Conservation (phyloP, 352 stramenopile genomes). For the Thraustochytrium striatum region DNA sequence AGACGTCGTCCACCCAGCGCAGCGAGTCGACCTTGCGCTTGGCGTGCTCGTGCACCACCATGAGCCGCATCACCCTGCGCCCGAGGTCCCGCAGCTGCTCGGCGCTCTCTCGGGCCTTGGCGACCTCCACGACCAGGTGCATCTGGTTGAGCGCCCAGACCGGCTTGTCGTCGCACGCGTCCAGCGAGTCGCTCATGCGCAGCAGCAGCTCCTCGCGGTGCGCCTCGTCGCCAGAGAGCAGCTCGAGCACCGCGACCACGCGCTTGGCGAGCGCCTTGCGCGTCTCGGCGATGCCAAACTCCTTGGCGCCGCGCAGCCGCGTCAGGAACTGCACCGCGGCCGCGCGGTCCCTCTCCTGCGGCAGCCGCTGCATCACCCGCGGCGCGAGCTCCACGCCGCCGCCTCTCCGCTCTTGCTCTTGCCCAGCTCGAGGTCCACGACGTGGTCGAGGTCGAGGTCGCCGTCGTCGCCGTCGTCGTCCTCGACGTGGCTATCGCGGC, state of each 20-base stretch:
- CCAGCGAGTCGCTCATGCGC: conserved; percentile 12
- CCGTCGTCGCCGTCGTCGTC: neutral
- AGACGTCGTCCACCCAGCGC: conserved; percentile 20
- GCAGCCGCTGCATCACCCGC: neutral
- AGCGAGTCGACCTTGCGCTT: neutral
- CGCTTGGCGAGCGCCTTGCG: neutral
- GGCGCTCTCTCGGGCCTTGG: neutral
- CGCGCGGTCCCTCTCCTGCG: neutral
- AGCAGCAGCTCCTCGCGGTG: conserved; percentile 3
- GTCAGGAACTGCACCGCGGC: conserved; percentile 9
- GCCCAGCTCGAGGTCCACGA: neutral
- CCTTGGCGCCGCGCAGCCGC: neutral
- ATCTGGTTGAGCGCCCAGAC: conserved; percentile 19
- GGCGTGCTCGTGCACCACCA: conserved; percentile 14
- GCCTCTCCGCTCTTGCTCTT: neutral
- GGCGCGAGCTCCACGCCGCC: neutral
- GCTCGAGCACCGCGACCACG: conserved; percentile 1
- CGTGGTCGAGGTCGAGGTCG: neutral
- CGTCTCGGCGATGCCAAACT: neutral
- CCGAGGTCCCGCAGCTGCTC: neutral
- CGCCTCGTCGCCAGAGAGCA: neutral
- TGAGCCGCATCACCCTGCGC: conserved; percentile 13
- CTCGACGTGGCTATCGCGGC: neutral
- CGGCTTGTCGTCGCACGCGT: conserved; percentile 14
- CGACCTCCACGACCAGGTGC: neutral